Evolutionary conservation across 345 rosid species (phyloP).

Genomic region (Kandelia obovata): DNA sequence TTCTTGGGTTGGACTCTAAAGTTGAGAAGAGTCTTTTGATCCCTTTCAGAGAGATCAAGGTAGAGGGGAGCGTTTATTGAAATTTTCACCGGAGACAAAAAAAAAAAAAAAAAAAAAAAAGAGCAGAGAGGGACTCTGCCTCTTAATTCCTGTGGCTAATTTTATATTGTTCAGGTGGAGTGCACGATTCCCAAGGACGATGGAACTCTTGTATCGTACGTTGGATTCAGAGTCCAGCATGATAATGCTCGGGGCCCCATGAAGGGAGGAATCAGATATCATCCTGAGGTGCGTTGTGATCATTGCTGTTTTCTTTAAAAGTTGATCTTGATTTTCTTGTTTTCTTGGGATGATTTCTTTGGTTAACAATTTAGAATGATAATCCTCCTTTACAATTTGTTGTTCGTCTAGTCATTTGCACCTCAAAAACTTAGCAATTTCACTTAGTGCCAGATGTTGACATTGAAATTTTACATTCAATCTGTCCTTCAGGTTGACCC

Average conservation of each 20-base stretch:
- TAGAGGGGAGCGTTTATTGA: neutral
- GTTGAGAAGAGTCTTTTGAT: constrained; percentile 80
- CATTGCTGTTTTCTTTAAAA: neutral
- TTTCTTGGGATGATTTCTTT: neutral
- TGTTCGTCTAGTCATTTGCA: no score
- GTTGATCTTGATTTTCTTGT: neutral
- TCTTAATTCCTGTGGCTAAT: neutral
- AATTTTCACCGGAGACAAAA: neutral
- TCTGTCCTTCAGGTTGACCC: constrained; percentile 65
- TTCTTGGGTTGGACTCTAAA: constrained; percentile 90
- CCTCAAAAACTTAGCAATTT: no score
- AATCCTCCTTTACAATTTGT: no score
- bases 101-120: neutral
- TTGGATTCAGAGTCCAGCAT: constrained; percentile 96
- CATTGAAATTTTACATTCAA: neutral
- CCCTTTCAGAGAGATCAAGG: constrained; percentile 98
- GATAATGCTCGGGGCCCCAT: constrained; percentile 99
- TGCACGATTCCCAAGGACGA: constrained; percentile 97
- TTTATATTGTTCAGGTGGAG: constrained; percentile 61
- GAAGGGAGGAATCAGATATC: constrained; percentile 99
- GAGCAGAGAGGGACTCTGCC: neutral
- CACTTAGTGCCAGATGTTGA: neutral
- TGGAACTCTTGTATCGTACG: constrained; percentile 73
- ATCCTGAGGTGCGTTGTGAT: constrained; percentile 67
- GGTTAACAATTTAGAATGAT: no score